These are phyloP conservation scores for Fusarium sp. DNA, from an alignment of 2,329 filamentous ascomycete genomes.

Conservation along the genomic window DNA sequence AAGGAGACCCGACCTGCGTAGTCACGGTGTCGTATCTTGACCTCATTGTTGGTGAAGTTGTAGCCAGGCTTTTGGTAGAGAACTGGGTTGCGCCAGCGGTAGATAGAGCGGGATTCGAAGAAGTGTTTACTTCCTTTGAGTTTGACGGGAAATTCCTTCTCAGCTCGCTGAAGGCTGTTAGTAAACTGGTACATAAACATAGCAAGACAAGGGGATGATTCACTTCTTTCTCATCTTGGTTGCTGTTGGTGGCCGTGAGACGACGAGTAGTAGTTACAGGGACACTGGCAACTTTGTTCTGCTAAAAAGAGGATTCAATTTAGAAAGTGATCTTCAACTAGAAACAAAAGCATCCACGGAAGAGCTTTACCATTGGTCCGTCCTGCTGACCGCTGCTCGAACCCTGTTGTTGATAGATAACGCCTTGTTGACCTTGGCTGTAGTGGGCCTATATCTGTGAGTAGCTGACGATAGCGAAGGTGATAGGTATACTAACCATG, in stretches of 20 bases:
- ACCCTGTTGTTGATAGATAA: conserved; percentile 39
- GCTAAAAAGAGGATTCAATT: conserved; percentile 42
- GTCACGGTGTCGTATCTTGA: conserved; percentile 38
- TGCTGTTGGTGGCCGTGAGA: conserved; percentile 16
- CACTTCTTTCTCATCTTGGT: conserved; percentile 33
- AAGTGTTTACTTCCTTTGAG: conserved; percentile 42
- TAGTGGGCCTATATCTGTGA: conserved; percentile 30
- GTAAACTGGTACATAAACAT: conserved; percentile 12
- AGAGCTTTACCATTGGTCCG: conserved; percentile 46
- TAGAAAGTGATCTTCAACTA: conserved; percentile 27
- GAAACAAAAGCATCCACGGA: conserved; percentile 44
- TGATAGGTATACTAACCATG: conserved; percentile 17
- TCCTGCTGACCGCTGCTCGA: conserved; percentile 39
- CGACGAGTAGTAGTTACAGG: conserved; percentile 29
- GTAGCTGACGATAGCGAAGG: neutral
- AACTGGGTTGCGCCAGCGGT: conserved; percentile 37
- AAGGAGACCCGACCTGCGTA: conserved; percentile 39
- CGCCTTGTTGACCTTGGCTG: conserved; percentile 38
- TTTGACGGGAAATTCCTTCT: conserved; percentile 44
- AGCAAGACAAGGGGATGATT: neutral
- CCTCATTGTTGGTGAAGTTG: conserved; percentile 27
- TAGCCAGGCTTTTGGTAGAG: conserved; percentile 43
- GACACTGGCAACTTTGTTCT: conserved; percentile 32
- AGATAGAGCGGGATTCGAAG: conserved; percentile 35
- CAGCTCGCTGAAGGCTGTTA: conserved; percentile 18